Conservation (phyloP, 2,329 filamentous ascomycete species). For the Botrytis porri region DNA sequence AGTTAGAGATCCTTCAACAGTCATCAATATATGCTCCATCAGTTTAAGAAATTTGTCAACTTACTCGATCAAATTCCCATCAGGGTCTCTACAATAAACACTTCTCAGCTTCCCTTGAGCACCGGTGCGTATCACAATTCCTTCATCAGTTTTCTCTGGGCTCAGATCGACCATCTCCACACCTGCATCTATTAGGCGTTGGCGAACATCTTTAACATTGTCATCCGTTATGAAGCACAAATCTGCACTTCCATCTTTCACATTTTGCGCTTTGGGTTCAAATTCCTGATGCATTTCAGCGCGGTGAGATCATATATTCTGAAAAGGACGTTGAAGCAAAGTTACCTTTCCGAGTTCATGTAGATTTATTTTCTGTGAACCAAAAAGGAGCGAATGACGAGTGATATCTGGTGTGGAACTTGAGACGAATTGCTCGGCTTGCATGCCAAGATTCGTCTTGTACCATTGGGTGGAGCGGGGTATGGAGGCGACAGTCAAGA, state of each 20-base stretch:
- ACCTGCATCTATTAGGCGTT: conserved; percentile 42
- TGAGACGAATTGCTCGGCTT: conserved; percentile 49
- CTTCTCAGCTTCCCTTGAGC: conserved; percentile 54
- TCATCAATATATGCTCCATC: conserved; percentile 8
- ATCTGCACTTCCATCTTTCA: conserved; percentile 56
- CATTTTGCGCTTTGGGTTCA: conserved; percentile 54
- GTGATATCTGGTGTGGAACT: conserved; percentile 38
- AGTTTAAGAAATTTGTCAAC: conserved; percentile 6
- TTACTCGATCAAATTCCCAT: conserved; percentile 61
- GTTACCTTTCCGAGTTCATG: conserved; percentile 49
- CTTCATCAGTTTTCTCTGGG: conserved; percentile 41
- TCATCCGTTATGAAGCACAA: conserved; percentile 57
- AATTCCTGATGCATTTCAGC: conserved; percentile 44
- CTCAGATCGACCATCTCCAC: conserved; percentile 45
- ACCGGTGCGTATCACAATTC: conserved; percentile 54
- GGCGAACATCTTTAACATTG: conserved; percentile 47
- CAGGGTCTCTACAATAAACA: conserved; percentile 59
- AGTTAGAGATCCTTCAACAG: conserved; percentile 25
- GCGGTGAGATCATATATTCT: background rate
- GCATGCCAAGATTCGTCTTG: conserved; percentile 55
- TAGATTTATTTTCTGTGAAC: conserved; percentile 59
- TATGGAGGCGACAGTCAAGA: conserved; percentile 55
- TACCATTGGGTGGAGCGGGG: conserved; percentile 53
- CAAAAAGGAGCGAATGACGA: conserved; percentile 55
- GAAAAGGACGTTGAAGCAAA: background rate